Evolutionary conservation across 148 eudicot genomes (phyloP).

Genomic region (Simmondsia chinensis): DNA sequence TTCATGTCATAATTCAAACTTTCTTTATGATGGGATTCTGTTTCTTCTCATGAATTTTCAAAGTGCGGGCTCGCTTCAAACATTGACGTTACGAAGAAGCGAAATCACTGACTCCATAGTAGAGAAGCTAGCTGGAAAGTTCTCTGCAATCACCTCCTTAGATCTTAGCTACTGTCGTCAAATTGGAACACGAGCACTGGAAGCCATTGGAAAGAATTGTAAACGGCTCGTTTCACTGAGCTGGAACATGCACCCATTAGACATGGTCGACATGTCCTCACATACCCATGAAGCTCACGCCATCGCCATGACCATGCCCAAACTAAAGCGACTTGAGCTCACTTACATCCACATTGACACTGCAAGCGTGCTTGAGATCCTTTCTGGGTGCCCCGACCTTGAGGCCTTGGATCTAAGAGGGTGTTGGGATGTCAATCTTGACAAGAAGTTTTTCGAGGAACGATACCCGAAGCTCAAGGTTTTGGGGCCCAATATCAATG

Average conservation of each 20-base stretch:
- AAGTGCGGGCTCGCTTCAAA: conserved; percentile 59
- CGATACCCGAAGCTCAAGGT: conserved; percentile 39
- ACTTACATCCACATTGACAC: conserved; percentile 45
- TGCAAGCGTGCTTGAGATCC: conserved; percentile 38
- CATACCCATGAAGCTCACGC: conserved; percentile 58
- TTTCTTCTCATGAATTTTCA: conserved; percentile 14
- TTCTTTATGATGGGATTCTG: conserved; percentile 6
- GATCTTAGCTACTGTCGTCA: conserved; percentile 58
- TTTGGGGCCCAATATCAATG: conserved; percentile 44
- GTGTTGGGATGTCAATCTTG: conserved; percentile 61
- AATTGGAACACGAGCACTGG: conserved; percentile 37
- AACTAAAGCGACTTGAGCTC: conserved; percentile 53
- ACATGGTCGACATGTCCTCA: conserved; percentile 21
- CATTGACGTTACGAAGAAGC: conserved; percentile 44
- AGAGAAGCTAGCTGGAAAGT: conserved; percentile 43
- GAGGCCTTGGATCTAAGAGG: conserved; percentile 65
- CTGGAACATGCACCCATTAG: conserved; percentile 62
- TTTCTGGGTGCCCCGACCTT: conserved; percentile 37
- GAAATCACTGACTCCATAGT: conserved; percentile 46
- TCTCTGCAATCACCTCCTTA: conserved; percentile 28
- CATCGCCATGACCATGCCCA: conserved; percentile 62
- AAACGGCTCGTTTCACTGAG: conserved; percentile 38
- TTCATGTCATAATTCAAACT: conserved; percentile 1
- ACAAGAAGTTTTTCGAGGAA: conserved; percentile 32
- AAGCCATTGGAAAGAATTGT: conserved; percentile 60